Evolutionary conservation across 1,284 basidiomycete genomes (phyloP).

Genomic region (Chiua sp.): DNA sequence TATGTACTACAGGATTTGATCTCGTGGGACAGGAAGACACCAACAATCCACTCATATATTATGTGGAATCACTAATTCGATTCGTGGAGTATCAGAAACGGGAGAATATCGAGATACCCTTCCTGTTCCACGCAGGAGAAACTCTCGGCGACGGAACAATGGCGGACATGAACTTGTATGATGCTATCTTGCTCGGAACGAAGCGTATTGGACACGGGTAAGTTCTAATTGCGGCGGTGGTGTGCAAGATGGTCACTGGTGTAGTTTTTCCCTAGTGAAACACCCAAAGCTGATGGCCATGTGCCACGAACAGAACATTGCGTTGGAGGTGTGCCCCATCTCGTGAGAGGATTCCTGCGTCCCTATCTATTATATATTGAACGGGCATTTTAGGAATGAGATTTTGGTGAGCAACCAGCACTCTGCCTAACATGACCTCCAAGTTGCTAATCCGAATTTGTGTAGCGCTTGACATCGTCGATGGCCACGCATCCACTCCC

Average conservation of each 20-base stretch:
- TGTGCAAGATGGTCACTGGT: background rate
- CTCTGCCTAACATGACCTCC: background rate
- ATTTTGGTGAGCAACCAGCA: constrained; percentile 53
- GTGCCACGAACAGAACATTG: constrained; percentile 64
- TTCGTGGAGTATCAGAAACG: constrained; percentile 59
- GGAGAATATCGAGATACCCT: constrained; percentile 58
- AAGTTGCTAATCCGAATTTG: background rate
- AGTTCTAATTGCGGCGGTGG: background rate
- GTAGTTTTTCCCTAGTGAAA: constrained; percentile 70
- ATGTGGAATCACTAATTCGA: constrained; percentile 61
- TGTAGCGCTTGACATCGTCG: constrained; percentile 70
- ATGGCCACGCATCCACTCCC: constrained; percentile 76
- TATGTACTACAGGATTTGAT: constrained; percentile 63
- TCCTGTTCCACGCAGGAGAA: constrained; percentile 81
- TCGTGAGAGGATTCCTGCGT: constrained; percentile 47
- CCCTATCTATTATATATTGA: constrained; percentile 1
- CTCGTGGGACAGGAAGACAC: constrained; percentile 76
- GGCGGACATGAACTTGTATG: constrained; percentile 77
- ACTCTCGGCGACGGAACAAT: constrained; percentile 71
- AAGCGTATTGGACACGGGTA: constrained; percentile 83
- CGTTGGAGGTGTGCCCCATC: constrained; percentile 73
- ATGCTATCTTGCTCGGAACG: constrained; percentile 75
- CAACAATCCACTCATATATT: constrained; percentile 67
- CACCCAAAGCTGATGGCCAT: constrained; percentile 72
- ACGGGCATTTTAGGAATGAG: constrained; percentile 55